These are phyloP conservation scores for Grosmannia huntii DNA, from an alignment of 2,329 filamentous ascomycete genomes.

Conservation along the genomic window DNA sequence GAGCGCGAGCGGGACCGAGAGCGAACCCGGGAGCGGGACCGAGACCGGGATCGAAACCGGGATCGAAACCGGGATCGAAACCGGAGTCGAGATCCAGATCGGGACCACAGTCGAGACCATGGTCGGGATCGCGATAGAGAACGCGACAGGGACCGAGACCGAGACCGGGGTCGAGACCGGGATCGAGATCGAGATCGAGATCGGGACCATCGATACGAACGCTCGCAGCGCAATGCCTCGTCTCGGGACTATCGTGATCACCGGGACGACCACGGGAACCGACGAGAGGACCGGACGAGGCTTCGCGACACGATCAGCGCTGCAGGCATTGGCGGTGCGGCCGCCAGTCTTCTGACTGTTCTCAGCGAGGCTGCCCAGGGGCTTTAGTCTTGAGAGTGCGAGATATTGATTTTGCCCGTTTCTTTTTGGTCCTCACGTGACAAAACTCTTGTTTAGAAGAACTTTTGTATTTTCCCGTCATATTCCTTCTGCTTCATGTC, in stretches of 20 bases:
- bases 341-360: slow-evolving; percentile 44
- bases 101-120: neutral
- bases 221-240: neutral
- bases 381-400: slow-evolving; percentile 9
- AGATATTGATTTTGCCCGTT: neutral
- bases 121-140: slow-evolving; percentile 19
- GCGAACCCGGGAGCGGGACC: slow-evolving; percentile 24
- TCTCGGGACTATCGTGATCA: neutral
- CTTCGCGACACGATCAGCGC: slow-evolving; percentile 40
- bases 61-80: slow-evolving; percentile 2
- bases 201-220: neutral
- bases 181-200: slow-evolving; percentile 21
- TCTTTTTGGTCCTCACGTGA: neutral
- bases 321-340: slow-evolving; percentile 47
- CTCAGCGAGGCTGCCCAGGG: slow-evolving; percentile 40
- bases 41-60: slow-evolving; percentile 16
- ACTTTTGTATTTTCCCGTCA: neutral
- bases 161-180: slow-evolving; percentile 14
- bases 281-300: slow-evolving; percentile 21
- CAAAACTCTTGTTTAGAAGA: neutral
- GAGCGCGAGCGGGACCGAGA: slow-evolving; percentile 29
- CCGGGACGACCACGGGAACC: slow-evolving; percentile 1
- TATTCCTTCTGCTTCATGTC: neutral
- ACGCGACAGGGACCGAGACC: slow-evolving; percentile 24
- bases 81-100: neutral